Percentiles rank a stretch among this genome's conserved stretches.
Conservation (phyloP, 192 early-diverging fungal genomes). For the Coemansia pectinata region DNA sequence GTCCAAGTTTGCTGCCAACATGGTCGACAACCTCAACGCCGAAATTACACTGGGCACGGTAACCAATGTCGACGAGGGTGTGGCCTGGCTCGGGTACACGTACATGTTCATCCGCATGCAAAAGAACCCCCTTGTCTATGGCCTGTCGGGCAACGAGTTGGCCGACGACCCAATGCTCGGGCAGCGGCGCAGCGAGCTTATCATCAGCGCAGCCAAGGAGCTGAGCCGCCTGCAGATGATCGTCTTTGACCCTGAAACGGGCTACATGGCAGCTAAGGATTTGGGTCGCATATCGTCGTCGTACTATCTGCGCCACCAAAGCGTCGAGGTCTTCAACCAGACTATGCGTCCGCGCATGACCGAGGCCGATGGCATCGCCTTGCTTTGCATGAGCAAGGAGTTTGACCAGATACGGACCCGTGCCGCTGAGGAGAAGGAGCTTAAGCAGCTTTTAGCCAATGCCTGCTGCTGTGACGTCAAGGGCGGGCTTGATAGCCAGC, state of each 20-base stretch:
- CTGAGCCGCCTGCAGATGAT: slow-evolving; percentile 93
- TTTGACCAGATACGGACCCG: slow-evolving; percentile 94
- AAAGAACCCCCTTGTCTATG: slow-evolving; percentile 93
- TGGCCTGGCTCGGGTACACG: slow-evolving; percentile 96
- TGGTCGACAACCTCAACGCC: slow-evolving; percentile 96
- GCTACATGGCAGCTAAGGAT: slow-evolving; percentile 86
- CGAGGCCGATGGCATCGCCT: slow-evolving; percentile 87
- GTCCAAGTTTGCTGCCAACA: slow-evolving; percentile 79
- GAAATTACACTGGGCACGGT: slow-evolving; percentile 96
- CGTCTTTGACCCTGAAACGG: slow-evolving; percentile 77
- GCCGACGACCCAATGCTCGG: slow-evolving; percentile 79
- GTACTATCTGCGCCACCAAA: slow-evolving; percentile 88
- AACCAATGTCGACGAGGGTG: slow-evolving; percentile 92
- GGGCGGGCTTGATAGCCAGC: slow-evolving; percentile 76
- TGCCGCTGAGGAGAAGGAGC: slow-evolving; percentile 82
- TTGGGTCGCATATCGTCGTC: slow-evolving; percentile 90
- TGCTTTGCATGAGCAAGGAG: slow-evolving; percentile 89
- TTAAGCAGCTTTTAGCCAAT: slow-evolving; percentile 65
- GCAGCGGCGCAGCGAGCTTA: slow-evolving; percentile 78
- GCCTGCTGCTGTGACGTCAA: slow-evolving; percentile 86
- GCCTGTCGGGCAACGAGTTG: slow-evolving; percentile 76
- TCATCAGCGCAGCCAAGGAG: slow-evolving; percentile 70
- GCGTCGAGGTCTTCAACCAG: slow-evolving; percentile 85
- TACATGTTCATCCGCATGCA: slow-evolving; percentile 96
- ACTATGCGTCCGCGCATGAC: slow-evolving; percentile 87